Conservation (phyloP, 2,329 filamentous ascomycete genomes). For the Nectriaceae sp. region DNA sequence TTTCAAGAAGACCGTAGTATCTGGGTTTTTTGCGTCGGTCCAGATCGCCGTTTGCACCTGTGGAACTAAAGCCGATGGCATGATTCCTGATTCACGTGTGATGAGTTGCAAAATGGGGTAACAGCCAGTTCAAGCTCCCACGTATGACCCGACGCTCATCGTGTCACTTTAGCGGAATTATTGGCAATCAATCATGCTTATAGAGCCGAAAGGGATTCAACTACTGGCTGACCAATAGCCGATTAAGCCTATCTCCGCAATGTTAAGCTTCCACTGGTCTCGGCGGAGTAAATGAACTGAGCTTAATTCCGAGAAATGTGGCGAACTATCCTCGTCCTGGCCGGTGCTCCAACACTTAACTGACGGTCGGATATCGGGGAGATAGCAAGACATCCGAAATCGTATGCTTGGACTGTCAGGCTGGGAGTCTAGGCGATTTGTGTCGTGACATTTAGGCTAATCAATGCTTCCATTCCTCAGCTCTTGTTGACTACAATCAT, state of each 20-base stretch:
- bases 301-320: background rate
- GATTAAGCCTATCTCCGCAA: background rate
- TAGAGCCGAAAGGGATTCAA: background rate
- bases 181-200: background rate
- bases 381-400: too few relatives aligned
- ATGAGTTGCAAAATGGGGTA: too few relatives aligned
- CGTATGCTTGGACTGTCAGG: too few relatives aligned
- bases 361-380: background rate
- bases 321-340: background rate
- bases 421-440: too few relatives aligned
- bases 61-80: background rate
- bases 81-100: background rate
- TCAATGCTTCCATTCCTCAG: too few relatives aligned
- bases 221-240: background rate
- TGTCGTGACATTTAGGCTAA: too few relatives aligned
- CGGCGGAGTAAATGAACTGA: background rate
- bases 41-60: background rate
- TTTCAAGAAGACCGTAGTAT: conserved; percentile 2
- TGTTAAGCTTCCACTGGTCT: background rate
- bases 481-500: too few relatives aligned
- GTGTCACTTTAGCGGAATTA: too few relatives aligned
- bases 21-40: background rate
- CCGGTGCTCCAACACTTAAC: background rate
- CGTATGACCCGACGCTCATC: too few relatives aligned
- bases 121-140: too few relatives aligned